Percentiles rank a stretch among this genome's conserved stretches.
Conservation (phyloP, 306 rosid species). For the Phaseolus lunatus region DNA sequence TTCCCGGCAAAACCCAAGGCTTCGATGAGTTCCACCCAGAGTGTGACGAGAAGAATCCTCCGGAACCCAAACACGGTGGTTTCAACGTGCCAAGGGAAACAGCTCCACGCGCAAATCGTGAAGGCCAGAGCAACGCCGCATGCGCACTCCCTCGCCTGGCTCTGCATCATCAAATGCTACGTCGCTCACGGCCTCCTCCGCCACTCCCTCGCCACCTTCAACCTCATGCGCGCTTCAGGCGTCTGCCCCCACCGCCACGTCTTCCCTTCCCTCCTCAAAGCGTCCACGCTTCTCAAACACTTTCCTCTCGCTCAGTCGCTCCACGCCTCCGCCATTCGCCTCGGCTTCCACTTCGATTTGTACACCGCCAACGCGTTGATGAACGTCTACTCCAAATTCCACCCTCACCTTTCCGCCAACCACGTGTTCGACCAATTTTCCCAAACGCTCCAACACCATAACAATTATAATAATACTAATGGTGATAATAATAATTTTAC, state of each 20-base stretch:
- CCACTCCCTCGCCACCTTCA: conserved; percentile 57
- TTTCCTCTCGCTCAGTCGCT: conserved; percentile 62
- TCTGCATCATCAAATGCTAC: conserved; percentile 74
- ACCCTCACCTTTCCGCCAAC: not conserved
- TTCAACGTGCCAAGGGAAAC: conserved; percentile 58
- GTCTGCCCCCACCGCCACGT: conserved; percentile 58
- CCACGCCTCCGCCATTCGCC: conserved; percentile 61
- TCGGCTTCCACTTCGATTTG: conserved; percentile 67
- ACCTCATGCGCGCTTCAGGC: conserved; percentile 58
- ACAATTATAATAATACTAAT: too few relatives aligned
- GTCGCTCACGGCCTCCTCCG: conserved; percentile 59
- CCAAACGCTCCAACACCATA: not conserved
- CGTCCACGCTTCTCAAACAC: conserved; percentile 61
- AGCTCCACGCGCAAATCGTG: conserved; percentile 80
- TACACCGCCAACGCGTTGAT: conserved; percentile 83
- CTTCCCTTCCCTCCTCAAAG: conserved; percentile 79
- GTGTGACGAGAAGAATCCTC: conserved; percentile 49
- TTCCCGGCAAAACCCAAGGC: too few relatives aligned
- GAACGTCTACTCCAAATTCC: conserved; percentile 72
- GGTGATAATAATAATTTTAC: not conserved
- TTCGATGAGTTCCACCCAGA: conserved; percentile 49
- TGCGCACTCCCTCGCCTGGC: conserved; percentile 50
- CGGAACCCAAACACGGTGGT: conserved; percentile 44
- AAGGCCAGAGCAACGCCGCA: conserved; percentile 42
- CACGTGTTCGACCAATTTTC: conserved; percentile 28